Percentiles rank a stretch among this genome's conserved stretches.
phyloP scores from a whole-genome alignment of 176 grass and related monocot species.

The Stipa capillata region DNA sequence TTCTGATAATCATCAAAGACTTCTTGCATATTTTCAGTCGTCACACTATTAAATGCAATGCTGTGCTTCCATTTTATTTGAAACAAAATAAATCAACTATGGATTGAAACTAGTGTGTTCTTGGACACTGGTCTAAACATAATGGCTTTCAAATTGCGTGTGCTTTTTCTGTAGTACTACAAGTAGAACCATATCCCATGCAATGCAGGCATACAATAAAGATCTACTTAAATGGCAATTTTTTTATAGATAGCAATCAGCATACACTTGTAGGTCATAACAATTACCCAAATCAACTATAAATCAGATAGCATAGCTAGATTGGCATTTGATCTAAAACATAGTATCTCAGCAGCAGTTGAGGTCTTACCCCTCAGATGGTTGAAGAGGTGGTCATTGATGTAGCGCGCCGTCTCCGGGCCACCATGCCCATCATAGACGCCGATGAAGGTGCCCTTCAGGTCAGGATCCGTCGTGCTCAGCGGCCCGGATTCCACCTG shows the following conservation, averaged over 20 bases:
- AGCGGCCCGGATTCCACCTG: conserved; percentile 77
- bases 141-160: not conserved
- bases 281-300: not conserved
- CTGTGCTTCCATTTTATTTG: not conserved
- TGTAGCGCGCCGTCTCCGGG: conserved; percentile 63
- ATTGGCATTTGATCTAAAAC: not conserved
- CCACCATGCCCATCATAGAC: conserved; percentile 92
- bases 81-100: not conserved
- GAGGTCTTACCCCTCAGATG: conserved; percentile 57
- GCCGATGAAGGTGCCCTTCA: conserved; percentile 55
- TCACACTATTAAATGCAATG: not conserved
- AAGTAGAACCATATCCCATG: not conserved
- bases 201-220: conserved; percentile 6
- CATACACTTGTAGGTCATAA: not conserved
- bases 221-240: not conserved
- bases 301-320: not conserved
- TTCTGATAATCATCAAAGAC: not conserved
- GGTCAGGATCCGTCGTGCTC: conserved; percentile 34
- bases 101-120: not conserved
- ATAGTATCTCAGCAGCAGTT: not conserved
- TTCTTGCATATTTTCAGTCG: not conserved
- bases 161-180: not conserved
- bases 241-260: not conserved
- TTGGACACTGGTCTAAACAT: not conserved
- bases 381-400: conserved; percentile 67